Percentiles rank a stretch among this genome's conserved stretches.
These are phyloP conservation scores for Hericium alpestre DNA, from an alignment of 768 basidiomycete species.

Conservation along the genomic window DNA sequence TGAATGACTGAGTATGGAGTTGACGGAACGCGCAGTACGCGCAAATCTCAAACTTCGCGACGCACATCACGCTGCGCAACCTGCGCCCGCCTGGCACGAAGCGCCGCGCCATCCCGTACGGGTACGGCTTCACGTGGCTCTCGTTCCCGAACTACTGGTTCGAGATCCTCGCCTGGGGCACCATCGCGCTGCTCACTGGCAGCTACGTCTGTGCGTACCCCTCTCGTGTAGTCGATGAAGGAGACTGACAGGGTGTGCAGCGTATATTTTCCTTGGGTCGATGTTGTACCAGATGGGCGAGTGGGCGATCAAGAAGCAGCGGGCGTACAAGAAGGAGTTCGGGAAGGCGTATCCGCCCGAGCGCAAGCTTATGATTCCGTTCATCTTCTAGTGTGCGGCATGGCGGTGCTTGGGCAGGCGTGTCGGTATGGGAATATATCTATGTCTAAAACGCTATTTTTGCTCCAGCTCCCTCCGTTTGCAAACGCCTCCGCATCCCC, in stretches of 20 bases:
- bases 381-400: conserved; percentile 38
- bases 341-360: conserved; percentile 69
- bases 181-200: conserved; percentile 66
- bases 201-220: conserved; percentile 56
- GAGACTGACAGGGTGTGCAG: conserved; percentile 23
- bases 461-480: no score
- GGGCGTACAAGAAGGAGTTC: conserved; percentile 85
- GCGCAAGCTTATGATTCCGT: conserved; percentile 75
- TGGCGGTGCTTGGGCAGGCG: not conserved
- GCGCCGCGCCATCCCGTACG: conserved; percentile 77
- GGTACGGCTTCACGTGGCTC: conserved; percentile 83
- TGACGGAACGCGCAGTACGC: conserved; percentile 44
- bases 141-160: conserved; percentile 94
- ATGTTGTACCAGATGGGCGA: conserved; percentile 57
- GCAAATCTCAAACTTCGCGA: conserved; percentile 74
- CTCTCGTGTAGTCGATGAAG: not conserved
- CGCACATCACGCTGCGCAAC: conserved; percentile 72
- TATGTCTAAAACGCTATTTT: no score
- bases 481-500: no score
- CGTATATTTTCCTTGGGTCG: conserved; percentile 54
- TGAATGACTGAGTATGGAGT: no score
- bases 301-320: conserved; percentile 92
- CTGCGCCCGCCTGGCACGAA: conserved; percentile 76
- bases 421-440: no score
- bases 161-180: conserved; percentile 69